Base-by-base conservation (phyloP, 2,329 filamentous ascomycete genomes). In the Alternaria sp. region DNA sequence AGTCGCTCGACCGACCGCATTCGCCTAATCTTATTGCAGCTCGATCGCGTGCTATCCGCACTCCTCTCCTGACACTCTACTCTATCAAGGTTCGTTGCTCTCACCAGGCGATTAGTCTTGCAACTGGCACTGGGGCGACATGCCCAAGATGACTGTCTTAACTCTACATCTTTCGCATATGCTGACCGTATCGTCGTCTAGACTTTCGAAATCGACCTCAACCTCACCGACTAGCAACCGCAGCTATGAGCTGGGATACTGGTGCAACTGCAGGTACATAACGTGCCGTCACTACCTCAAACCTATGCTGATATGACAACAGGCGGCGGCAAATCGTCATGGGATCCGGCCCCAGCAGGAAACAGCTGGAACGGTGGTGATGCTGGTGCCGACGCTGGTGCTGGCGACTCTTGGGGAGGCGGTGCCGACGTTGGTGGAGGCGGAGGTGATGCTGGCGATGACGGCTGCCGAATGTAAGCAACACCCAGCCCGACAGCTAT, bases 391-490 rank as follows among this genome's bases (percentile, higher is more conserved):
- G 48, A 42, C 24, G 33, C 40, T 13, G 36, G 42, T 44, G 61
- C 52, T 48, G 62, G 41, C 42, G 62, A 60, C 29, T 67, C 55
- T 40, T 74, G 68, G 58, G 68, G 62, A 29, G 65, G 33, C 17
- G 67, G 59, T 28, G 54, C 21, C 21, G 21, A 41, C 26, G 28
- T 17, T 14, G 56, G 42, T 33, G 63, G 48, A 33, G 67, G 59
- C 17, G 69, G 56, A 39, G 70, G 60, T 46, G 60, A 61, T 40
- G 72, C 69, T 56, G 72, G 70, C 29, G 77, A 74, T 34, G 44
- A 73, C 11, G 58, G 71, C 37, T 82, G 80, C 62, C 79, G 77
- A 64, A 73, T 74, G 80, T 81, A 58, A 76, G 79, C 76, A 28
- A 37, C 52, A 29, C 11, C 24, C 37, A n/a, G 11, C 21, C 21